Base-by-base conservation (phyloP, 2,329 filamentous ascomycete species). In the Arthroderma sp. region DNA sequence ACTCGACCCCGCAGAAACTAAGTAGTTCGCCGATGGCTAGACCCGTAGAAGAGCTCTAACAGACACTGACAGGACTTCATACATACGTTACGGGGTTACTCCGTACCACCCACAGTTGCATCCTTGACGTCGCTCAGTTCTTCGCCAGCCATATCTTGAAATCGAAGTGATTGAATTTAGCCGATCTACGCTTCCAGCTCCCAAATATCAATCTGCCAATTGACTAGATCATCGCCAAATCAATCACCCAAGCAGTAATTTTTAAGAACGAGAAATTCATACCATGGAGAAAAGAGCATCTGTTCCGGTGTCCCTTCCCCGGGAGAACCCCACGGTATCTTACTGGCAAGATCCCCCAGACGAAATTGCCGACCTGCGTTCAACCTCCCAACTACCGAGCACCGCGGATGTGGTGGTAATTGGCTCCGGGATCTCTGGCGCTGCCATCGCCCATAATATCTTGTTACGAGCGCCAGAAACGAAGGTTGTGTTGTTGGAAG, bases 401-500 rank as follows among this genome's bases (percentile, higher is more conserved):
- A 50, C 49, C 2, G 55, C 53, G 6, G 61, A 65, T 47, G 48
- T 63, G 27, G 58, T 54, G 30, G 60, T 67, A 34, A 57, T 67
- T 30, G 64, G 64, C n/a, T 61, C 61, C 8, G 65, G 64, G 1
- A 62, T 66, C 40, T 58, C 60, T 15, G 64, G 63, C 33, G 58
- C 62, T 8, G 53, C 52, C 37, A 52, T 65, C 28, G 61, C 60
- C 5, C 56, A 54, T 44, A 56, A 58, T 38, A 47, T 59, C 29
- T 51, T 58, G 8, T 51, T 49, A 4, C 50, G 51, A 29, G 46
- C 52, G 29, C 45, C 50, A 10, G 29, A 38, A 5, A 53, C 53
- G 8, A 53, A 48, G 15, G 51, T 69, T 31, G 54, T 67, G 8
- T 52, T 69, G 45, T 54, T 69, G 4, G 67, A 70, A 53, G 67